A percentile compares a stretch with the other conserved stretches of the same genome.
Evolutionary conservation across 768 basidiomycete species (phyloP).

Genomic region (Pisolithus marmoratus): DNA sequence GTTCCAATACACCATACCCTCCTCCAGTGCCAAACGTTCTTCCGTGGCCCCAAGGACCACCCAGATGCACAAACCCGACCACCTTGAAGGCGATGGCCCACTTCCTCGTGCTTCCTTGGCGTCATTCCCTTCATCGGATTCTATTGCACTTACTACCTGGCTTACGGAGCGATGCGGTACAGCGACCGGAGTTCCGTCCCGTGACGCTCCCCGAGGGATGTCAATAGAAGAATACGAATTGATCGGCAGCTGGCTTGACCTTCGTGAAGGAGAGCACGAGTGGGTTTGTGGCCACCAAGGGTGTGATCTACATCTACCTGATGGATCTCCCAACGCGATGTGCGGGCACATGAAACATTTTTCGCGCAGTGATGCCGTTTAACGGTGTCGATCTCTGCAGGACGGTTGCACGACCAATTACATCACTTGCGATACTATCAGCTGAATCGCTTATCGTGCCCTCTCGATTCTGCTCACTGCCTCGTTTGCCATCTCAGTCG

Average conservation of each 20-base stretch:
- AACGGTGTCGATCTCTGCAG: conserved; percentile 14
- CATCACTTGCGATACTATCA: conserved; percentile 8
- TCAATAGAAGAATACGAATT: conserved; percentile 45
- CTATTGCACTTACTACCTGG: conserved; percentile 29
- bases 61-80: not conserved
- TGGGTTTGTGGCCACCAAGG: conserved; percentile 26
- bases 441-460: conserved; percentile 13
- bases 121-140: conserved; percentile 30
- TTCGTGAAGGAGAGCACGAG: conserved; percentile 12
- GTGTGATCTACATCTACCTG: conserved; percentile 26
- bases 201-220: conserved; percentile 26
- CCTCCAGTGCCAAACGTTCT: conserved; percentile 3
- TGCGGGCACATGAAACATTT: conserved; percentile 9
- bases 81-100: conserved; percentile 11
- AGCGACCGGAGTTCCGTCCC: conserved; percentile 22
- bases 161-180: conserved; percentile 34
- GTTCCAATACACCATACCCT: conserved; percentile 6
- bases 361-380: conserved; percentile 23
- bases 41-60: not conserved
- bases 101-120: conserved; percentile 17
- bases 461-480: conserved; percentile 20
- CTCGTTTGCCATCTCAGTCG: conserved; percentile 17
- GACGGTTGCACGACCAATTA: not conserved
- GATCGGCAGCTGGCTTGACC: conserved; percentile 42
- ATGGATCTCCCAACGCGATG: conserved; percentile 29